Conservation (phyloP, 441 rosid genomes). For the Gossypium davidsonii region DNA sequence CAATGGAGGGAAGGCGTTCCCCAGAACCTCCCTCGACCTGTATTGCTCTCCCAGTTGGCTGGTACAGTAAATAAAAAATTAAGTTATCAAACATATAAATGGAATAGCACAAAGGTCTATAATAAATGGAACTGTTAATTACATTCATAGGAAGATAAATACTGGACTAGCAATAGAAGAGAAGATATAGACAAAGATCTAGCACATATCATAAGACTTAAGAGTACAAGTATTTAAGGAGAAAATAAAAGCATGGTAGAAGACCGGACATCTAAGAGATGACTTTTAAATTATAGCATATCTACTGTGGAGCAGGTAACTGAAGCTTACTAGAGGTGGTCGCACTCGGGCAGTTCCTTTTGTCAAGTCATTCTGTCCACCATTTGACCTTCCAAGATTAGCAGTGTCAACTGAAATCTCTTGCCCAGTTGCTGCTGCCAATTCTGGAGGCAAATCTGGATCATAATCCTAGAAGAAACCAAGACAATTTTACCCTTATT, state of each 20-base stretch:
- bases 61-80: constrained; percentile 12
- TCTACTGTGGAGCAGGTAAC: constrained; percentile 8
- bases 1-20: constrained; percentile 86
- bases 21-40: constrained; percentile 89
- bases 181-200: neutral
- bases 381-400: constrained; percentile 51
- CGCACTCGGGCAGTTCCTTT: constrained; percentile 66
- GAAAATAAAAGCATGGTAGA: neutral
- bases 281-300: neutral
- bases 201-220: neutral
- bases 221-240: neutral
- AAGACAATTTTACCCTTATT: neutral
- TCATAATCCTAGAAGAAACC: constrained; percentile 65
- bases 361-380: constrained; percentile 49
- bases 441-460: constrained; percentile 97
- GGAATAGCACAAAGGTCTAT: neutral
- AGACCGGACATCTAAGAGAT: neutral
- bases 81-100: constrained; percentile 3
- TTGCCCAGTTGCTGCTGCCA: constrained; percentile 91
- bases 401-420: constrained; percentile 54
- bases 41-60: constrained; percentile 98
- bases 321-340: constrained; percentile 66
- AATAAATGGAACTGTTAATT: neutral
- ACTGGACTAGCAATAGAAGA: constrained; percentile 1
- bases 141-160: neutral